Conservation (phyloP, 495 filamentous ascomycete species). For the Penicillium lagena region DNA sequence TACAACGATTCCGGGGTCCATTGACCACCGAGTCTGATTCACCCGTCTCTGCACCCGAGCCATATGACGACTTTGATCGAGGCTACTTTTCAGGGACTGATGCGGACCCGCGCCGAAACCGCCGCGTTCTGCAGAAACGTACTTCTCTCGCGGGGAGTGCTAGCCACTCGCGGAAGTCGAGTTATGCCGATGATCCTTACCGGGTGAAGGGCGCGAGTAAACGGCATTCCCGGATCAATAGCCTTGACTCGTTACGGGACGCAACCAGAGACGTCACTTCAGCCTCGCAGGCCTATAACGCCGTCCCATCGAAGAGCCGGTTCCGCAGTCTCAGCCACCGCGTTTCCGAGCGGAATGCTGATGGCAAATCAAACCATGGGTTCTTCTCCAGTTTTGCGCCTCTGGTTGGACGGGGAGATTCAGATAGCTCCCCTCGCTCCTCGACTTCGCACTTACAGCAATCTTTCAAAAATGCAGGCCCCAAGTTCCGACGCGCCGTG, state of each 20-base stretch:
- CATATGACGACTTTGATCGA: constrained; percentile 62
- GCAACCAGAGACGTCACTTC: constrained; percentile 29
- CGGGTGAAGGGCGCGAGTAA: constrained; percentile 47
- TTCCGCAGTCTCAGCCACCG: constrained; percentile 42
- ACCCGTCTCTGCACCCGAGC: constrained; percentile 20
- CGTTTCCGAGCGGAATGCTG: constrained; percentile 24
- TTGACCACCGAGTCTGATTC: constrained; percentile 22
- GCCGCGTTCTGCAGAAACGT: constrained; percentile 78
- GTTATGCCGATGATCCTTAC: constrained; percentile 62
- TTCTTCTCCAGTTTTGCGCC: constrained; percentile 46
- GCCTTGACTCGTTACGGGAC: constrained; percentile 54
- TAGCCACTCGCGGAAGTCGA: constrained; percentile 57
- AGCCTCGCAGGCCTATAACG: constrained; percentile 55
- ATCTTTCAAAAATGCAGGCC: constrained; percentile 31
- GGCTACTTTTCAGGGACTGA: constrained; percentile 94
- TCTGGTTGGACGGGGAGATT: constrained; percentile 33
- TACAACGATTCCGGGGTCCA: constrained; percentile 15
- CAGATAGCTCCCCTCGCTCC: constrained; percentile 45
- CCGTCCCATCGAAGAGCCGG: constrained; percentile 36
- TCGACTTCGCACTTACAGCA: constrained; percentile 37
- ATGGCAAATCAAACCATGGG: constrained; percentile 29
- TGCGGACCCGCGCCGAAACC: constrained; percentile 58
- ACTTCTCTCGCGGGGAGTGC: constrained; percentile 45
- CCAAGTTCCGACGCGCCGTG: constrained; percentile 45
- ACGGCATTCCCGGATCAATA: constrained; percentile 73